phyloP scores from a whole-genome alignment of 495 filamentous ascomycete genomes.

The Hamigera avellanea region DNA sequence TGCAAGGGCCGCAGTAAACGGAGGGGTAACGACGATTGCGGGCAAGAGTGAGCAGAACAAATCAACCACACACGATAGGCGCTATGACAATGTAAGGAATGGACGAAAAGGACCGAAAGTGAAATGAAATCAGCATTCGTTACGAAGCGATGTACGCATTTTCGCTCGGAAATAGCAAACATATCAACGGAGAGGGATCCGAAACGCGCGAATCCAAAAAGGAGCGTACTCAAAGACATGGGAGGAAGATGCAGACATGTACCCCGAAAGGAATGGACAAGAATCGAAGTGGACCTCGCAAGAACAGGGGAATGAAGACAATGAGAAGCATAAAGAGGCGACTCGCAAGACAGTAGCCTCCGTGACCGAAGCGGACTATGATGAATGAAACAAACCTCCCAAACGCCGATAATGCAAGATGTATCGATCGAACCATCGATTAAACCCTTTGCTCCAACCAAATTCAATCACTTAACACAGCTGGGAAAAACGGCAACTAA shows the following conservation, averaged over 20 bases:
- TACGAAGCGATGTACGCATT: too few relatives aligned
- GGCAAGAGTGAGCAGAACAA: too few relatives aligned
- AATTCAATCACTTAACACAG: not conserved
- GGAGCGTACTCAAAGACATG: not conserved
- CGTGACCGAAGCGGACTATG: too few relatives aligned
- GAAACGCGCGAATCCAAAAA: slow-evolving; percentile 5
- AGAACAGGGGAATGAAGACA: slow-evolving; percentile 11
- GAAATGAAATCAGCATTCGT: too few relatives aligned
- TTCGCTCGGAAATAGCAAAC: too few relatives aligned
- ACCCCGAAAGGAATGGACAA: slow-evolving; percentile 1
- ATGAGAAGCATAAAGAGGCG: slow-evolving; percentile 14
- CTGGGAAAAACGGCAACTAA: not conserved
- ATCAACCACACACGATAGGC: too few relatives aligned
- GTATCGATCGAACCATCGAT: slow-evolving; percentile 15
- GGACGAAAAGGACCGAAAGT: too few relatives aligned
- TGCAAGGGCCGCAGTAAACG: too few relatives aligned
- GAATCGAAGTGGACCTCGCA: not conserved
- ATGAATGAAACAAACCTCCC: slow-evolving; percentile 18
- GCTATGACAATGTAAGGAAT: too few relatives aligned
- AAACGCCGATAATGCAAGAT: slow-evolving; percentile 37
- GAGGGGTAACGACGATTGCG: too few relatives aligned
- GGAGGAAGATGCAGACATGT: slow-evolving; percentile 1
- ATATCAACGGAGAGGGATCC: slow-evolving; percentile 12
- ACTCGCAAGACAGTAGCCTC: too few relatives aligned
- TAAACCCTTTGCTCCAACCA: slow-evolving; percentile 1